phyloP scores from a whole-genome alignment of 257 asterid genomes.

The Fraxinus americana region DNA sequence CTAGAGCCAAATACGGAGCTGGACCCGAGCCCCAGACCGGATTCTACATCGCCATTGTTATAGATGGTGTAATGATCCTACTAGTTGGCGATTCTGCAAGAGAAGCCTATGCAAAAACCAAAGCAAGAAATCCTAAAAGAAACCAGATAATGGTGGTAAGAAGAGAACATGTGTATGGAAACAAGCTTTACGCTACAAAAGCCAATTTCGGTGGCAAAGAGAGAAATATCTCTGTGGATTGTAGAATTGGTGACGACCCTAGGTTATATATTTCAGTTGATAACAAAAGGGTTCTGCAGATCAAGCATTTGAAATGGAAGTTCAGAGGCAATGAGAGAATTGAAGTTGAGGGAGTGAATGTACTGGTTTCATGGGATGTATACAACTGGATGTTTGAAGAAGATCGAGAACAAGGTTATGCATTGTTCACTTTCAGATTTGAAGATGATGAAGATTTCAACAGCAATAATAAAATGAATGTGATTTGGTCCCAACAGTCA shows the following conservation, averaged over 20 bases:
- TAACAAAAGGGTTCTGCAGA: slow-evolving; percentile 39
- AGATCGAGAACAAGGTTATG: slow-evolving; percentile 45
- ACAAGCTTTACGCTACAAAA: slow-evolving; percentile 43
- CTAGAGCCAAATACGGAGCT: slow-evolving; percentile 51
- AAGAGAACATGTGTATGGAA: slow-evolving; percentile 56
- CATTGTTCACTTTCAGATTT: slow-evolving; percentile 57
- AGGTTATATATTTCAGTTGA: slow-evolving; percentile 39
- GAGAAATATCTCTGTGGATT: slow-evolving; percentile 45
- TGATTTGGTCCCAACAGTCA: slow-evolving; percentile 36
- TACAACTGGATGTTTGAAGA: slow-evolving; percentile 52
- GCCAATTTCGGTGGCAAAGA: slow-evolving; percentile 42
- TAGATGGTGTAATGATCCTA: slow-evolving; percentile 42
- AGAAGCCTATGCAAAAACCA: not conserved
- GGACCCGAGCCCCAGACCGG: slow-evolving; percentile 62
- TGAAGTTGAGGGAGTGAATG: slow-evolving; percentile 48
- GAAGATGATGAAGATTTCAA: slow-evolving; percentile 30
- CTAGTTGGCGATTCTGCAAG: slow-evolving; percentile 47
- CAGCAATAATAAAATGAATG: slow-evolving; percentile 6
- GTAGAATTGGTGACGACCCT: slow-evolving; percentile 43
- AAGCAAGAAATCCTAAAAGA: not conserved
- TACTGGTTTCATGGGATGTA: slow-evolving; percentile 64
- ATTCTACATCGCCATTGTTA: slow-evolving; percentile 43
- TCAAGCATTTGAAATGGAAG: slow-evolving; percentile 64
- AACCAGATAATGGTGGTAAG: slow-evolving; percentile 32
- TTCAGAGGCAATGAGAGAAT: slow-evolving; percentile 64